Evolutionary conservation across 2,329 filamentous ascomycete genomes (phyloP), one percentile per base, ranked within the genome.

Genomic region (Pseudogymnoascus sp.): DNA sequence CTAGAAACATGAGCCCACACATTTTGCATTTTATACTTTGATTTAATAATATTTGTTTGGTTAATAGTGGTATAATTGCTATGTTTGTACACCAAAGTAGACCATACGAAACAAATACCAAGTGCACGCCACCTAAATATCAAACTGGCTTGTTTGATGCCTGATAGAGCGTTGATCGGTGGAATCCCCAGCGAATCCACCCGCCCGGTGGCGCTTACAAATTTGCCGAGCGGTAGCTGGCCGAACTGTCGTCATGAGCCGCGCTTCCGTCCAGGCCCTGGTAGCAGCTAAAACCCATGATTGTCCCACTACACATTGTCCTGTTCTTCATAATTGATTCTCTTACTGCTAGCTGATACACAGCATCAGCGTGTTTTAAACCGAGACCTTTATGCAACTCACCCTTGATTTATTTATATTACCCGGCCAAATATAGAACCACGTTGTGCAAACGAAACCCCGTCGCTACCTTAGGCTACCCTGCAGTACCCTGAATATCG

Each of bases 191-290:
- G 28, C 3, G 22, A 50, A 30, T 6, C 47, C 47, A 33, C 47
- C 47, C 28, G 28, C 25, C 9, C 11, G n/a, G 28, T 33, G 28
- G 47, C 47, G 47, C 28, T 53, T 53, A 53, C 43, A 53, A 53
- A 33, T 53, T 53, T 53, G 43, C 43, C 43, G 43, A 53, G 43
- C 43, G 43, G 43, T 53, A 53, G 43, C 30, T 33, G 25, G 43
- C 43, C 43, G 25, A 33, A 53, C 43, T 53, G 25, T 47, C 47
- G 47, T 53, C 47, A 53, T 53, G 47, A 33, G n/a, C 47, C 47
- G 47, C 47, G 47, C 28, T 53, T 53, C 47, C 47, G 47, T 33
- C 28, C 47, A 33, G 47, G 47, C 28, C n/a, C 47, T 53, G 43
- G 28, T 53, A 33, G 47, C 33, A 33, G 47, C 28, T 53, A 53